These are phyloP conservation scores for Exophiala dermatitidis DNA, from an alignment of 2,329 filamentous ascomycete genomes.

Conservation along the genomic window DNA sequence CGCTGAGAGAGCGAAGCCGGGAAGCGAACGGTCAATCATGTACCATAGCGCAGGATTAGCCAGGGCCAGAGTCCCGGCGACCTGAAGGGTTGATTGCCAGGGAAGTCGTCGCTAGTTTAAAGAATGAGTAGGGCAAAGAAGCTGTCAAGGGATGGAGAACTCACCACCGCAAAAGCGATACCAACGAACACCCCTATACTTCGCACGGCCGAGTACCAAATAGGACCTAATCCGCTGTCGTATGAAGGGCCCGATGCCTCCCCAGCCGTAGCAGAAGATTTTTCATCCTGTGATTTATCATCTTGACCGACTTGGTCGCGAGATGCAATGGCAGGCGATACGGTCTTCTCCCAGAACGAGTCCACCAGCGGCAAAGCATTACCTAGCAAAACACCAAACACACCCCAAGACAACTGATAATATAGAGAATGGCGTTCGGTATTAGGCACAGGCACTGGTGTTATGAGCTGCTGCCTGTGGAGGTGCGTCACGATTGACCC, in stretches of 20 bases:
- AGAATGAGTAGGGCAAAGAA: conserved; percentile 16
- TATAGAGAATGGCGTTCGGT: conserved; percentile 51
- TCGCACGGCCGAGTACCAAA: conserved; percentile 68
- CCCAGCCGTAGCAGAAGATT: conserved; percentile 21
- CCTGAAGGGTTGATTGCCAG: conserved; percentile 92
- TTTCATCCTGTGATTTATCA: conserved; percentile 19
- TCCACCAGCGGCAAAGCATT: conserved; percentile 80
- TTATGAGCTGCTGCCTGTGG: conserved; percentile 60
- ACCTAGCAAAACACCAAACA: conserved; percentile 69
- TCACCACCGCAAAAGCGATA: conserved; percentile 74
- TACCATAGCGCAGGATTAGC: conserved; percentile 95
- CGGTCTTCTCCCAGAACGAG: conserved; percentile 57
- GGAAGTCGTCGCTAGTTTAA: conserved; percentile 66
- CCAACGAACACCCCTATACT: conserved; percentile 66
- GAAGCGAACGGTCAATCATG: conserved; percentile 79
- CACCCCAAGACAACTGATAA: conserved; percentile 75
- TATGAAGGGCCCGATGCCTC: conserved; percentile 16
- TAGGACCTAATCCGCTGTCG: conserved; percentile 45
- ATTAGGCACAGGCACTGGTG: conserved; percentile 54
- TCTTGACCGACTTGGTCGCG: conserved; percentile 28
- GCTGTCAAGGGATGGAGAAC: conserved; percentile 29
- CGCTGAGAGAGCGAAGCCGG: conserved; percentile 73
- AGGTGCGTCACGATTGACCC: conserved; percentile 74
- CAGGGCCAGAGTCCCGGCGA: conserved; percentile 79
- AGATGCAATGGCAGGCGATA: conserved; percentile 31